Evolutionary conservation across 1,139 yeast species (phyloP).

Genomic region (Blastobotrys malaysiensis): DNA sequence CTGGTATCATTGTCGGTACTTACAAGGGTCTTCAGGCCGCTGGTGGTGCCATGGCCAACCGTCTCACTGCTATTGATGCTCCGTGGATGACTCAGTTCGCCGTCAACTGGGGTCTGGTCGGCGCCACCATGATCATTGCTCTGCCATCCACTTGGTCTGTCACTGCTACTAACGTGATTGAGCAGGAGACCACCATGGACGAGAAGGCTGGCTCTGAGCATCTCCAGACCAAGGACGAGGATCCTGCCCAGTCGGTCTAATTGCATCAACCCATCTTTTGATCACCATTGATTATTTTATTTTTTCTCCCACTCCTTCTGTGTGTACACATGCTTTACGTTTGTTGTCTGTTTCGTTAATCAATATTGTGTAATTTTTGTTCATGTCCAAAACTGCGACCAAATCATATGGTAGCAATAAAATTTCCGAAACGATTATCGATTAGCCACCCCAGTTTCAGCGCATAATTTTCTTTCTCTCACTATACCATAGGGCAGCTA

Average conservation of each 20-base stretch:
- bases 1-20: slow-evolving; percentile 50
- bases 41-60: slow-evolving; percentile 56
- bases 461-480: background rate
- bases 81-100: slow-evolving; percentile 45
- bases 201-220: background rate
- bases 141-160: slow-evolving; percentile 32
- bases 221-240: background rate
- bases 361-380: background rate
- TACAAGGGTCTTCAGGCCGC: slow-evolving; percentile 54
- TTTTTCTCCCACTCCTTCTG: background rate
- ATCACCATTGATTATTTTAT: background rate
- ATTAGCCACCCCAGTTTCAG: background rate
- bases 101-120: slow-evolving; percentile 49
- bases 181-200: slow-evolving; percentile 1
- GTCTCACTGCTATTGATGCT: slow-evolving; percentile 42
- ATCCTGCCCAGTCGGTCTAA: background rate
- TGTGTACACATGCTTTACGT: background rate
- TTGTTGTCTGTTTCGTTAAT: slow-evolving; percentile 1
- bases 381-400: background rate
- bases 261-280: background rate
- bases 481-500: too few relatives aligned
- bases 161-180: slow-evolving; percentile 13
- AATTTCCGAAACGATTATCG: background rate
- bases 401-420: too few relatives aligned
- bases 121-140: slow-evolving; percentile 42